Percentiles rank a stretch among this genome's conserved stretches.
phyloP scores from a whole-genome alignment of 1,139 yeast species.

The Candida anutae region DNA sequence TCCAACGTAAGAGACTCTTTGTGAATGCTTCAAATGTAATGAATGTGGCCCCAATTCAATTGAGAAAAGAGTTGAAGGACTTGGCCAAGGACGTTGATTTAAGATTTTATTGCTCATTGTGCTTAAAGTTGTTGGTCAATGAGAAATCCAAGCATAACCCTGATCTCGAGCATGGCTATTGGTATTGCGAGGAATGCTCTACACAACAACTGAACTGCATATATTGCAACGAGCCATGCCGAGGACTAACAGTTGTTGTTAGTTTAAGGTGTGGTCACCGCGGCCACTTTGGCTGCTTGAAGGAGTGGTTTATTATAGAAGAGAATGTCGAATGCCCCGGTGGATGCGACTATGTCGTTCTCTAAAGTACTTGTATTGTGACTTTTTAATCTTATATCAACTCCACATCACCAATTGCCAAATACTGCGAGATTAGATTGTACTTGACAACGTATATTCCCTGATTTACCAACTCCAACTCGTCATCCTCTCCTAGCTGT shows the following conservation, averaged over 20 bases:
- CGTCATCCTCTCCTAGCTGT: conserved; percentile 39
- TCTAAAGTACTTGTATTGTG: conserved; percentile 1
- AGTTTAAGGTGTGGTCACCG: conserved; percentile 76
- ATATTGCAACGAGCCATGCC: conserved; percentile 74
- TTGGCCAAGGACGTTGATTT: conserved; percentile 50
- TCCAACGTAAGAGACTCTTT: conserved; percentile 48
- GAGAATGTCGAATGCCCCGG: conserved; percentile 72
- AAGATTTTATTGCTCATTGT: conserved; percentile 61
- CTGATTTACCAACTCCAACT: conserved; percentile 52
- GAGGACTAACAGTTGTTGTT: conserved; percentile 62
- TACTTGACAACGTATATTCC: conserved; percentile 76
- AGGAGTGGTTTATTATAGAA: conserved; percentile 66
- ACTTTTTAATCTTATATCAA: conserved; percentile 21
- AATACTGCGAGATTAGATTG: conserved; percentile 36
- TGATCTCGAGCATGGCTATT: conserved; percentile 46
- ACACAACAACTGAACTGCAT: conserved; percentile 59
- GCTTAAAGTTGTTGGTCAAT: conserved; percentile 57
- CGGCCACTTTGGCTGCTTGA: conserved; percentile 77
- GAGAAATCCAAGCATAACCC: conserved; percentile 40
- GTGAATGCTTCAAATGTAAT: conserved; percentile 52
- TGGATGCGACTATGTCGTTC: conserved; percentile 42
- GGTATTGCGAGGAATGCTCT: conserved; percentile 79
- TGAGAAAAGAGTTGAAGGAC: conserved; percentile 34
- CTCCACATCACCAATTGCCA: conserved; percentile 35
- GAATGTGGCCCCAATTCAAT: conserved; percentile 32